Evolutionary conservation across 202 grass and related monocot genomes (phyloP).

Genomic region (Schoenoplectus tabernaemontani): DNA sequence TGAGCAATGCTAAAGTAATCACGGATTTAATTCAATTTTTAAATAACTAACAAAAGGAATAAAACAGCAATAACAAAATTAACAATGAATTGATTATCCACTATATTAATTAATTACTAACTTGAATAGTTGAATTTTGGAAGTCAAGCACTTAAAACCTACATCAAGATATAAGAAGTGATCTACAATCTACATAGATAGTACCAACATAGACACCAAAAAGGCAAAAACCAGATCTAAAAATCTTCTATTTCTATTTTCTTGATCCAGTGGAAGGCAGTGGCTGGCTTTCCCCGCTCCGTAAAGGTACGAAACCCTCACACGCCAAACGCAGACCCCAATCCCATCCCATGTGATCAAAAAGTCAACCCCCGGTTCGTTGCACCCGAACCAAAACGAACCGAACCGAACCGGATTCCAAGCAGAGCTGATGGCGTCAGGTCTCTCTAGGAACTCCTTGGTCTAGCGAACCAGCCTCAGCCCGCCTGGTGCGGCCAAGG

Average conservation of each 20-base stretch:
- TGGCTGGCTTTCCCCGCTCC: neutral
- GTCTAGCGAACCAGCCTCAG: neutral
- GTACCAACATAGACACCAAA: neutral
- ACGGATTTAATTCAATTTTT: neutral
- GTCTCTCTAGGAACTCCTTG: neutral
- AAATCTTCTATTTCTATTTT: neutral
- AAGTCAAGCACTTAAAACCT: neutral
- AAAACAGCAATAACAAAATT: neutral
- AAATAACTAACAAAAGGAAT: neutral
- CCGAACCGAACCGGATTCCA: neutral
- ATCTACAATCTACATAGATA: neutral
- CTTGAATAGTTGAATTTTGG: neutral
- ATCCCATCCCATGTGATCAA: neutral
- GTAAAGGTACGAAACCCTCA: neutral
- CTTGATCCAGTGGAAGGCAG: neutral
- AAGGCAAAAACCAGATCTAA: constrained; percentile 1
- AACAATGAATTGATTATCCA: neutral
- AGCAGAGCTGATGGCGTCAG: neutral
- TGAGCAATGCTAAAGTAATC: neutral
- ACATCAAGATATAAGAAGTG: neutral
- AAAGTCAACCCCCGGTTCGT: neutral
- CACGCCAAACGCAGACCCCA: neutral
- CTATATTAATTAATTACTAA: neutral
- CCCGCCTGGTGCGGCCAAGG: neutral
- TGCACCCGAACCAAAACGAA: neutral